Conservation (phyloP, 1,284 basidiomycete genomes). For the Heterobasidion occidentale region DNA sequence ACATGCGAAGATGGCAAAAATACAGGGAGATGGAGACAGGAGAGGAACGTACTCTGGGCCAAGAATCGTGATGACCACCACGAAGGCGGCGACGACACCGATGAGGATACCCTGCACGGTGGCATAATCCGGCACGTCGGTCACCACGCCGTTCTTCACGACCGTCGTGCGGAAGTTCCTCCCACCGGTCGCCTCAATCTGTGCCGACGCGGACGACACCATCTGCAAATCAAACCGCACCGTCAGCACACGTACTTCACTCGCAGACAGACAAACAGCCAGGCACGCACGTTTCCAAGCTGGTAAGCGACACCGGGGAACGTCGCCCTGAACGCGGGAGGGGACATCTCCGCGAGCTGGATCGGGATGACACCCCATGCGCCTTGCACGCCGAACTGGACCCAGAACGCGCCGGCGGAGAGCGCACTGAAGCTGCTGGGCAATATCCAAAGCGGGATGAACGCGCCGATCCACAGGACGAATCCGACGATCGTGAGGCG, state of each 20-base stretch:
- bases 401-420: conserved; percentile 75
- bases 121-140: conserved; percentile 72
- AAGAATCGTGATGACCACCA: conserved; percentile 58
- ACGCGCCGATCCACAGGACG: conserved; percentile 50
- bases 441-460: conserved; percentile 84
- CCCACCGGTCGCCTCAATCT: conserved; percentile 83
- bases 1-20: conserved; percentile 8
- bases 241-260: not conserved
- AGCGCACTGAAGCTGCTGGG: conserved; percentile 61
- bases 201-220: conserved; percentile 81
- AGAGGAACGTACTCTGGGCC: conserved; percentile 58
- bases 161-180: conserved; percentile 48
- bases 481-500: conserved; percentile 76
- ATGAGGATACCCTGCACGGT: conserved; percentile 85
- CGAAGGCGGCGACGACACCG: conserved; percentile 63
- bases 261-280: not conserved
- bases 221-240: conserved; percentile 43
- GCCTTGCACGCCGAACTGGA: conserved; percentile 83
- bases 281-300: conserved; percentile 51
- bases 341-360: conserved; percentile 85
- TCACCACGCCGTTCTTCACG: conserved; percentile 33
- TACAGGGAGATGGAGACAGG: not conserved
- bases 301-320: conserved; percentile 94
- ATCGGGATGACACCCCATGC: conserved; percentile 84
- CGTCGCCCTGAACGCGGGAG: conserved; percentile 88